These are phyloP conservation scores for Podaxis mareebaensis DNA, from an alignment of 768 basidiomycete species.

Conservation along the genomic window DNA sequence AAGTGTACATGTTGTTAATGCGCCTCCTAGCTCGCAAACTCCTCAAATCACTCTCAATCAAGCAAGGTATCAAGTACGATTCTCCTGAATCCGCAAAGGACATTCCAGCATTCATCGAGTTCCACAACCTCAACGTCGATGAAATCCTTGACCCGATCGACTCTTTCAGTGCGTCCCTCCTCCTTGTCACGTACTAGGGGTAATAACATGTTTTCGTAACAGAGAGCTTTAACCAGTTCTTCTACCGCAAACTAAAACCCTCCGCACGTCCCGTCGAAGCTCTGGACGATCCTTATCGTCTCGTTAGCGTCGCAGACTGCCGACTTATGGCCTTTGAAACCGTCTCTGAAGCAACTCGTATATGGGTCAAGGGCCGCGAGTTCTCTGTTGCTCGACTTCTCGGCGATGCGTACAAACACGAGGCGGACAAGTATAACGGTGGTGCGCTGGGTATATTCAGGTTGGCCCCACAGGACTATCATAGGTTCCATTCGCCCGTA, in stretches of 20 bases:
- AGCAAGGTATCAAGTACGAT: conserved; percentile 94
- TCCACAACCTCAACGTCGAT: conserved; percentile 79
- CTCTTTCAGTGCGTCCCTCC: conserved; percentile 68
- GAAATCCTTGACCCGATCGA: conserved; percentile 84
- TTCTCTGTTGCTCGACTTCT: conserved; percentile 81
- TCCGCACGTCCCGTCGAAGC: conserved; percentile 73
- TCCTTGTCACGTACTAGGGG: neutral
- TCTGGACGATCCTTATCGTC: conserved; percentile 71
- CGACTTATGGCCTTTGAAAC: conserved; percentile 94
- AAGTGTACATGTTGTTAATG: conserved; percentile 1
- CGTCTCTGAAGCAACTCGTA: conserved; percentile 77
- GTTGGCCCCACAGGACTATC: conserved; percentile 93
- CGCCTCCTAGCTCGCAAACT: conserved; percentile 64
- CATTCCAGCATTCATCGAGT: conserved; percentile 86
- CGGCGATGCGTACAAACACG: conserved; percentile 72
- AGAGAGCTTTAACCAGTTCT: conserved; percentile 95
- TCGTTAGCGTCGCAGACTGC: conserved; percentile 93
- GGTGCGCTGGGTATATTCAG: conserved; percentile 90
- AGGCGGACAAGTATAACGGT: conserved; percentile 70
- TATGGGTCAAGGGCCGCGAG: conserved; percentile 98
- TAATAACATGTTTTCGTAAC: neutral
- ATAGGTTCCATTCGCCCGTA: conserved; percentile 89
- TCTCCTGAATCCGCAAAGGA: conserved; percentile 80
- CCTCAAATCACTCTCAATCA: conserved; percentile 86
- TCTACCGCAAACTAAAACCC: conserved; percentile 87